phyloP scores from a whole-genome alignment of 441 rosid species.

The Corymbia citriodora region DNA sequence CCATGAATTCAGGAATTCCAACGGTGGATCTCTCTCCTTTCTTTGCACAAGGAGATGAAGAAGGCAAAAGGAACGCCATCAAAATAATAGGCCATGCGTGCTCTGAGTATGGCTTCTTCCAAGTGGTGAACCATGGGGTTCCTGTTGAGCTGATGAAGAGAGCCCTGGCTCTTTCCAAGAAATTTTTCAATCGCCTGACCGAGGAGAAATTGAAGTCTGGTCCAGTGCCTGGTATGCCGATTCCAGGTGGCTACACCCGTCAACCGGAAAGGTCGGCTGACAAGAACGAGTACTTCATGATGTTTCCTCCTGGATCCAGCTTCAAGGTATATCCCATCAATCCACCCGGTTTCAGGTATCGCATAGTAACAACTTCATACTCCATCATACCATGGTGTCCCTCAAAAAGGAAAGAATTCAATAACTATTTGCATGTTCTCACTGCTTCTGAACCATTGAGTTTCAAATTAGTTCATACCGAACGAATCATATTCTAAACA shows the following conservation, averaged over 20 bases:
- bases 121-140: conserved; percentile 42
- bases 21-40: conserved; percentile 37
- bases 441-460: neutral
- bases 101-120: conserved; percentile 42
- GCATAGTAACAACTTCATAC: neutral
- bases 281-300: conserved; percentile 29
- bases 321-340: conserved; percentile 40
- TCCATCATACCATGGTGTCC: neutral
- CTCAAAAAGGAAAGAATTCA: neutral
- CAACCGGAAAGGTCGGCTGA: conserved; percentile 25
- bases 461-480: neutral
- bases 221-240: conserved; percentile 15
- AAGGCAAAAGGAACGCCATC: conserved; percentile 22
- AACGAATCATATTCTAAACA: neutral
- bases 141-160: conserved; percentile 20
- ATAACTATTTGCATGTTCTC: neutral
- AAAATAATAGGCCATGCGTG: conserved; percentile 29
- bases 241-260: conserved; percentile 32
- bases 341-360: conserved; percentile 36
- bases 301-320: conserved; percentile 30
- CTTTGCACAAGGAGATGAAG: conserved; percentile 23
- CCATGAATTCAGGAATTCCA: conserved; percentile 12
- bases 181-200: conserved; percentile 17
- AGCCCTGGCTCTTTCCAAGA: conserved; percentile 28
- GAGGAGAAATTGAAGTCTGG: conserved; percentile 27